Base-by-base conservation (phyloP, 2,329 filamentous ascomycete species). In the Setomelanomma holmii region DNA sequence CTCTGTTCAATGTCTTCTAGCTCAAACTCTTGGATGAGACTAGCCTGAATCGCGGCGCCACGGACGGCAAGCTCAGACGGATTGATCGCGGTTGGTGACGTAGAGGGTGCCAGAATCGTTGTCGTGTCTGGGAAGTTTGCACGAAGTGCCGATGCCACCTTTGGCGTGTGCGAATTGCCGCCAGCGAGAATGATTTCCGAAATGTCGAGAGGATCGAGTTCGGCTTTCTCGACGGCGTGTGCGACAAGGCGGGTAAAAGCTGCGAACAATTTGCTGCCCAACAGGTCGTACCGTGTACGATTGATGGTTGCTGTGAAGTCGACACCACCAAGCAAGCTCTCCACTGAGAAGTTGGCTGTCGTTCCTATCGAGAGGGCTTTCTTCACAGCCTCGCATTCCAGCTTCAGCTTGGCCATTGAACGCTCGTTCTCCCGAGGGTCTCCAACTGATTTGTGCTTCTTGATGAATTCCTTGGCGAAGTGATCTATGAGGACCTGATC, bases 401-500 rank as follows among this genome's bases (percentile, higher is more conserved):
- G 83, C 78, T 91, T 93, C 63, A 99, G 82, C 84, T 98, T 99
- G 56, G 95, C 93, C 66, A 97, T 80, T 67, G 89, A 89, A 68
- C 88, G 88, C 49, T 88, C 82, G 73, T 95, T 91, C 71, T 88
- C 84, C 64, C 93, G 86, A 19, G 95, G 95, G 76, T 98, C 95
- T 51, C 63, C 68, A 1, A 58, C 72, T 2, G 86, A 86, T 80
- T 88, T 89, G 84, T 98, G 86, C 84, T 96, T 96, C 86, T 99
- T 98, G 72, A 95, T 85, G 80, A 99, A 99, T 78, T 99, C 95
- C 84, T 99, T 99, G 66, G 93, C 90, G 67, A 98, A 97, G 82
- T 97, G 89, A 75, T 99, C 93, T 74, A 96, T 90, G 53, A 99
- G 84, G 43, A 93, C 89, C 75, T 95, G 85, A 80, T 99, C 95